Evolutionary conservation across 208 protist species (phyloP), one percentile per base, ranked within the genome.

Genomic region (Porcisia deanei): DNA sequence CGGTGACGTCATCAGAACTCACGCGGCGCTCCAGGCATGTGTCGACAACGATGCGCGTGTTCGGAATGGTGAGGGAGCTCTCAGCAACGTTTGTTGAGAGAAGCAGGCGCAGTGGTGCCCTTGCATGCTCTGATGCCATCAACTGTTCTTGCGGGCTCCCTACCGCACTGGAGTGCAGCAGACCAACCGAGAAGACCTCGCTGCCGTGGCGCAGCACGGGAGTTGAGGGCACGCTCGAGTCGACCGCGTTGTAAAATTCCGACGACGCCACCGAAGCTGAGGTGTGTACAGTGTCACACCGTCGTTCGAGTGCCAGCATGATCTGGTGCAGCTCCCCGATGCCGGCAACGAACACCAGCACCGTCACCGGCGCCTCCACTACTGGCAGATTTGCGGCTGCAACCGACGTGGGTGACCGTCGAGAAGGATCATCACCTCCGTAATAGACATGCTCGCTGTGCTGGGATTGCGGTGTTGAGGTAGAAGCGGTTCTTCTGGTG

Each of bases 1-100:
- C 91, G 8, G 91, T 93, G 45, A 86, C 16, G 18, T 80, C 69
- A 67, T 95, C 91, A 0, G 85, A 75, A 34, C 73, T 25, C 64
- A 91, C 82, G 41, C 74, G 72, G 0, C 92, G 76, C 79, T 91
- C 87, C 45, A 92, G 71, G 55, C 89, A 89, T 2, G 85, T 79
- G 80, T 96, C 90, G 2, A 96, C 68, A 37, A 96, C 88, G 20
- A 89, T 80, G 14, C 83, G 82, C 10, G 92, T 79, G 71, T 93
- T 90, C 8, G 89, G 77, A 66, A 96, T 94, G 18, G 92, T 96
- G 57, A 96, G 77, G 14, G 88, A 93, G 79, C 87, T 96, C 67
- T 96, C 89, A 9, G 92, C 89, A 53, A 96, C 83, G 63, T 74
- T 85, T 3, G 92, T 96, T n/a, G 92, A 74, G 34, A 96, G 77